Evolutionary conservation across 495 filamentous ascomycete species (phyloP), one percentile per base, ranked within the genome.

Genomic region (Bathelium albidoporum): DNA sequence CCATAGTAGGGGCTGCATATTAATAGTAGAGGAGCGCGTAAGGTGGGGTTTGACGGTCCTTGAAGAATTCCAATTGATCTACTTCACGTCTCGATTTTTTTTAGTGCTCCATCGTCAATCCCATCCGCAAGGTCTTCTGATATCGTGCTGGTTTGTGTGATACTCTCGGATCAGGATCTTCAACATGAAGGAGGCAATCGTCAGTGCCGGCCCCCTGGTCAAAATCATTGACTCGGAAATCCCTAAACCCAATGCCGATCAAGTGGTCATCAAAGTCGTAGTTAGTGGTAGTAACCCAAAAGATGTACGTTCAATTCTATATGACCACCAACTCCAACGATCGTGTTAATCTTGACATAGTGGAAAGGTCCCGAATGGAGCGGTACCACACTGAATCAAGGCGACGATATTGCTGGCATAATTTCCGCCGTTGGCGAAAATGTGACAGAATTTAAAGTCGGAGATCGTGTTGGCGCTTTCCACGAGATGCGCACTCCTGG

Each of bases 251-350:
- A 76, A 78, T 53, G 74, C 79, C 2, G 78, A 83, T 62, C 82
- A 94, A 63, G 75, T 91, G 28, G 78, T 91, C 18, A 91, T 88
- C 68, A 83, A 84, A 63, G 86, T 90, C 39, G 74, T 87, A 12
- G 83, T 85, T 5, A 81, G 79, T 43, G 87, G 86, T 22, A 85
- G 82, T 24, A 92, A 92, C 71, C 89, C 89, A 2, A 92, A 92
- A 69, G 89, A 93, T 74, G 49, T 90, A 55, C 24, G 49, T 29
- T 55, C 11, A n/a, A n/a, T n/a, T 29, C 49, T 29, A 2, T 20
- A 28, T 29, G 49, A 0, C 10, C n/a, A 16, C 44, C 18, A 18
- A 9, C 18, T 49, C 18, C 5, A 49, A 12, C 5, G 16, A 20
- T 16, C 0, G 10, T 16, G 14, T 49, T 5, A 49, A 49, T 5